phyloP scores from a whole-genome alignment of 2,329 filamentous ascomycete genomes.

The Gremmenia infestans region DNA sequence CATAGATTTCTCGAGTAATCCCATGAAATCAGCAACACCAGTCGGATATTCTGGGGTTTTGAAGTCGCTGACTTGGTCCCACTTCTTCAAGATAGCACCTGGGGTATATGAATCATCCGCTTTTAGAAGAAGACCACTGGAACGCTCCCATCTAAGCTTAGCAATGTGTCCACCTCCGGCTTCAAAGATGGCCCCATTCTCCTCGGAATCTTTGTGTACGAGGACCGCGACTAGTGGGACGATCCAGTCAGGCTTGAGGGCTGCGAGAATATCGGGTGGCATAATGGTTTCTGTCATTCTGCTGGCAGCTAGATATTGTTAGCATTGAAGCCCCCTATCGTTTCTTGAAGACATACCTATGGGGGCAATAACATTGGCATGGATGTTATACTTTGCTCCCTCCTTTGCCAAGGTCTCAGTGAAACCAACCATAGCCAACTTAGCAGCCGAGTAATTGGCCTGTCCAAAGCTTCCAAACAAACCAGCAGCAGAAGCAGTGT shows the following conservation, averaged over 20 bases:
- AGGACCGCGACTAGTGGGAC: conserved; percentile 88
- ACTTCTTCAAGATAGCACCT: conserved; percentile 81
- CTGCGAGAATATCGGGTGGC: conserved; percentile 85
- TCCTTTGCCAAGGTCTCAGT: conserved; percentile 98
- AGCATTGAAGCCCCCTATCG: conserved; percentile 5
- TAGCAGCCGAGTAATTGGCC: conserved; percentile 94
- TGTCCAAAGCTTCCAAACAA: conserved; percentile 95
- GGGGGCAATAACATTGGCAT: conserved; percentile 90
- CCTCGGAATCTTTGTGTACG: conserved; percentile 74
- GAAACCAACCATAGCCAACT: conserved; percentile 92
- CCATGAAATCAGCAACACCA: conserved; percentile 83
- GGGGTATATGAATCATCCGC: conserved; percentile 85
- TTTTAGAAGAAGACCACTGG: conserved; percentile 83
- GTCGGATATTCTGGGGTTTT: conserved; percentile 75
- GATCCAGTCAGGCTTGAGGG: conserved; percentile 80
- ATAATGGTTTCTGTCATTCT: conserved; percentile 94
- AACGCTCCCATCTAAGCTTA: conserved; percentile 93
- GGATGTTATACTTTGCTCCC: conserved; percentile 95
- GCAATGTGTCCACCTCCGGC: conserved; percentile 87
- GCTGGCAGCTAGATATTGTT: conserved; percentile 61
- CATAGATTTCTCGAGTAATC: conserved; percentile 76
- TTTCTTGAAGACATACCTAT: conserved; percentile 43
- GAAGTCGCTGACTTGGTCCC: conserved; percentile 84
- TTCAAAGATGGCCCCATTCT: conserved; percentile 90
- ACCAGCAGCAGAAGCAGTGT: conserved; percentile 92